Conservation (phyloP, 345 rosid species). For the Litchi chinensis region DNA sequence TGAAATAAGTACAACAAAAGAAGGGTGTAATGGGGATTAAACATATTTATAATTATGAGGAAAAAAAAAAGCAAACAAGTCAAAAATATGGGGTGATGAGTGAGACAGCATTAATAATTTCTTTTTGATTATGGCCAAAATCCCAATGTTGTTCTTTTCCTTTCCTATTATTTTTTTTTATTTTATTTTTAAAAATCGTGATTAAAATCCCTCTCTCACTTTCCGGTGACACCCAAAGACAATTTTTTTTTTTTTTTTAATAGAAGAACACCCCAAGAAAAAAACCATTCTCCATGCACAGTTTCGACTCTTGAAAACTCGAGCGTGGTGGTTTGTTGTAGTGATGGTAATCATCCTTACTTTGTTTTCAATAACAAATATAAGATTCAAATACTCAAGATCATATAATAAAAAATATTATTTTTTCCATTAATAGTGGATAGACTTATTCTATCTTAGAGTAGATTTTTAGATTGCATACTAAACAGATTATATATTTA, state of each 20-base stretch:
- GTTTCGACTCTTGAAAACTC: too few relatives aligned
- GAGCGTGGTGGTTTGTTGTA: too few relatives aligned
- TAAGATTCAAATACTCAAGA: too few relatives aligned
- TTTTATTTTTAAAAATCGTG: neutral
- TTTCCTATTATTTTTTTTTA: neutral
- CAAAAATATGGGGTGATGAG: slow-evolving; percentile 26
- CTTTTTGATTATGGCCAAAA: slow-evolving; percentile 19
- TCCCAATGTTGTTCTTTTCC: neutral
- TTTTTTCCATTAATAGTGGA: too few relatives aligned
- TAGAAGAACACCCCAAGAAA: neutral
- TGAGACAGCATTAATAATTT: slow-evolving; percentile 45
- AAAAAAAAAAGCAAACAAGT: neutral
- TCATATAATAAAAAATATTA: too few relatives aligned
- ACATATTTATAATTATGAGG: neutral
- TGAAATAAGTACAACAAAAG: neutral
- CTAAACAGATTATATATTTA: too few relatives aligned
- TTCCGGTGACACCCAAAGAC: neutral
- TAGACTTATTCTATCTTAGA: too few relatives aligned
- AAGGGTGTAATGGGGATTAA: neutral
- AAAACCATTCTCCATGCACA: neutral
- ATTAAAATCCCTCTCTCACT: slow-evolving; percentile 6
- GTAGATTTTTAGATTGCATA: too few relatives aligned
- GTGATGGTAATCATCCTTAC: too few relatives aligned
- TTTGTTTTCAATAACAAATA: too few relatives aligned
- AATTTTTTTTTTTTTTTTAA: too few relatives aligned